Evolutionary conservation across 2,329 filamentous ascomycete species (phyloP).

Genomic region (Pleurostoma richardsiae): DNA sequence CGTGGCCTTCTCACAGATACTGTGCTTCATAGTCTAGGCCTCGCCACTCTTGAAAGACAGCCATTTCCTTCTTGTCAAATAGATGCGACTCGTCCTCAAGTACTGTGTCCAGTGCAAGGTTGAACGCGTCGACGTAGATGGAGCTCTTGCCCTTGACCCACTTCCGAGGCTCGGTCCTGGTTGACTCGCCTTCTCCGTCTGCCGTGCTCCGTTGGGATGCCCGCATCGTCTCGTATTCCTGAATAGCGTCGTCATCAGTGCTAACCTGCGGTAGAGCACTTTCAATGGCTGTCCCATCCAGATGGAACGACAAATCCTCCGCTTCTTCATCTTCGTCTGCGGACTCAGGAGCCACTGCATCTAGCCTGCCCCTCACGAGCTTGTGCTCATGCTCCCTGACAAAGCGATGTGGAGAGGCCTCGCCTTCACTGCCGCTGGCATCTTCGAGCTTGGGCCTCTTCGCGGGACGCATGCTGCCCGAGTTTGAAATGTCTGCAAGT

Average conservation of each 20-base stretch:
- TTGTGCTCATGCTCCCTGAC: background rate
- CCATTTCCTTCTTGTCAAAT: slow-evolving; percentile 73
- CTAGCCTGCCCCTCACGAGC: too few species aligned
- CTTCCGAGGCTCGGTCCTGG: slow-evolving; percentile 45
- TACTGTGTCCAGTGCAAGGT: slow-evolving; percentile 84
- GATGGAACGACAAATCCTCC: slow-evolving; percentile 1
- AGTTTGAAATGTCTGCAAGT: slow-evolving; percentile 10
- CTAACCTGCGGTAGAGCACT: slow-evolving; percentile 64
- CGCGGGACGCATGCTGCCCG: slow-evolving; percentile 7
- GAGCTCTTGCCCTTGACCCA: slow-evolving; percentile 80
- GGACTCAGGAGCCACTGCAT: slow-evolving; percentile 7
- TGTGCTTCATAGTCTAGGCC: slow-evolving; percentile 76
- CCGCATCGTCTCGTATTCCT: slow-evolving; percentile 70
- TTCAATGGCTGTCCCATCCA: slow-evolving; percentile 59
- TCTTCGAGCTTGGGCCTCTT: slow-evolving; percentile 28
- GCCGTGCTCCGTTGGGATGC: slow-evolving; percentile 40
- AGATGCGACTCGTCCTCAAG: slow-evolving; percentile 83
- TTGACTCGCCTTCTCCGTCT: slow-evolving; percentile 28
- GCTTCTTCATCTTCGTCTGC: slow-evolving; percentile 15
- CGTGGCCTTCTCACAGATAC: slow-evolving; percentile 64
- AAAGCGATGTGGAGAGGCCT: slow-evolving; percentile 11
- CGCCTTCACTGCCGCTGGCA: slow-evolving; percentile 21
- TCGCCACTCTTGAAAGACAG: slow-evolving; percentile 74
- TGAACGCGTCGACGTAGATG: slow-evolving; percentile 97
- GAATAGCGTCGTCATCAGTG: slow-evolving; percentile 66